A percentile compares a stretch with the other conserved stretches of the same genome.
phyloP scores from a whole-genome alignment of 78 protist species.

The slime mould (Dictyostelium discoideum) region DNA sequence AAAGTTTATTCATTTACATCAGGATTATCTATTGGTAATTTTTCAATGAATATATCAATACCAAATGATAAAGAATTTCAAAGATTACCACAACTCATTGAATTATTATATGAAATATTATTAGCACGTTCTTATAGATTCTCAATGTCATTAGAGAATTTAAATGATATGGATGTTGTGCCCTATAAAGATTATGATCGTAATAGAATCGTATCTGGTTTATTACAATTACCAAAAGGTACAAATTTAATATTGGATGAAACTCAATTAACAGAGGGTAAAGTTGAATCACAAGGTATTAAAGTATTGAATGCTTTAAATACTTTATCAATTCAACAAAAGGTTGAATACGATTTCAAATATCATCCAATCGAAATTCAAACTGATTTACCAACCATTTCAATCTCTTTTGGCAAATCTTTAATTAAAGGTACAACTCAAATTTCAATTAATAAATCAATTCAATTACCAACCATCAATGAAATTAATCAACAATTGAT shows the following conservation, averaged over 20 bases:
- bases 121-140: slow-evolving; percentile 17
- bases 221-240: slow-evolving; percentile 55
- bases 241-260: slow-evolving; percentile 70
- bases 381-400: slow-evolving; percentile 30
- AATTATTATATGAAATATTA: not conserved
- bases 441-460: not conserved
- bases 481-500: not conserved
- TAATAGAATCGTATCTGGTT: slow-evolving; percentile 44
- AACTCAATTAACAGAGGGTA: slow-evolving; percentile 38
- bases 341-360: slow-evolving; percentile 47
- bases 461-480: not conserved
- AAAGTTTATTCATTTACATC: slow-evolving; percentile 15
- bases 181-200: slow-evolving; percentile 62
- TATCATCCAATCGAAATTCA: slow-evolving; percentile 53
- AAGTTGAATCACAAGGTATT: slow-evolving; percentile 11
- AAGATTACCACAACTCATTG: not conserved
- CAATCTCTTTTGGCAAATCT: slow-evolving; percentile 43
- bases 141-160: slow-evolving; percentile 8
- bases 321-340: not conserved
- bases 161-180: slow-evolving; percentile 17
- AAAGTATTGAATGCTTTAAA: slow-evolving; percentile 9
- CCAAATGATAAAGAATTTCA: not conserved
- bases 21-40: slow-evolving; percentile 67
- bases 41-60: slow-evolving; percentile 30
- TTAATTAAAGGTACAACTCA: slow-evolving; percentile 2